Evolutionary conservation across 2,329 filamentous ascomycete genomes (phyloP), one percentile per base, ranked within the genome.

Genomic region (Macrophomina pseudophaseolina): DNA sequence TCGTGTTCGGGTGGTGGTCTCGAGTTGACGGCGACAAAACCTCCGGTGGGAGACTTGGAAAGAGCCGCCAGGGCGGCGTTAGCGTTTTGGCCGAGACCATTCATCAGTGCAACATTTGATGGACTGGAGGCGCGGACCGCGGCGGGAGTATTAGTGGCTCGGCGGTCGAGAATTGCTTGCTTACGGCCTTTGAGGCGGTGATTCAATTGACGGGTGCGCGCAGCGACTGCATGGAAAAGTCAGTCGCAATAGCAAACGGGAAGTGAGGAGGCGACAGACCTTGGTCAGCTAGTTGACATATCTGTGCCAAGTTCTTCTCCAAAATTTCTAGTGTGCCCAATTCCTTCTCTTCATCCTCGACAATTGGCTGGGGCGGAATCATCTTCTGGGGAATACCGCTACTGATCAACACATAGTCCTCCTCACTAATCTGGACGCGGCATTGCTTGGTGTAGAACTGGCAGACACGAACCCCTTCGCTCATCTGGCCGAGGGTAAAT

Each of bases 281-380:
- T 81, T 92, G 90, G 74, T 96, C 93, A 3, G 93, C 92, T 73
- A 90, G 88, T 74, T 92, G 92, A 71, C 91, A 93, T 51, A 97
- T 86, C 70, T 91, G 86, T 44, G 88, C 87, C 42, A 96, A 81
- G 69, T 92, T 90, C 76, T 90, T 88, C 78, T 97, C 92, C 33
- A 97, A 79, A 60, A 96, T 94, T 72, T 95, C 92, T 72, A 96
- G 82, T 0, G 92, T 94, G 12, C 89, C 92, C 44, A 96, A 79
- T 75, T 97, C 93, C 70, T 93, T 92, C 74, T 90, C 88, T 79
- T 97, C 93, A 74, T 97, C 93, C 74, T 96, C 92, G 67, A 91
- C 88, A 58, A 95, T 89, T 0, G 92, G 92, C 69, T 94, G 88
- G 14, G 90, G 89, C 2, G 92, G 90, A 18, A 93, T 92, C 78